Conservation (phyloP, 176 grass and related monocot genomes). For the Cocos nucifera region DNA sequence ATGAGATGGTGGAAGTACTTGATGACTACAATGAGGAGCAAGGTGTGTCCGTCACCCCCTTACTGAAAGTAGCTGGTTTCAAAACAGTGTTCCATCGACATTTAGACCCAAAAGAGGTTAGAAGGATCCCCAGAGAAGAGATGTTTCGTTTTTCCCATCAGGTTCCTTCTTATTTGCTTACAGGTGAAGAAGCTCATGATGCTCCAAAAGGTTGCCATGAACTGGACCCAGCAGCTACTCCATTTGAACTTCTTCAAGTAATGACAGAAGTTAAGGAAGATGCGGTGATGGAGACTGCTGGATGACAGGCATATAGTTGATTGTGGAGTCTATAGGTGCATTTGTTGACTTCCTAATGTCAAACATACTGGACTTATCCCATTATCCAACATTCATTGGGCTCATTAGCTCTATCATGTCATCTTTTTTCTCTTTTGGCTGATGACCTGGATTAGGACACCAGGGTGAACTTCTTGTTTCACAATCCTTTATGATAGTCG, state of each 20-base stretch:
- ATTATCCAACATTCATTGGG: constrained; percentile 11
- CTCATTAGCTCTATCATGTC: constrained; percentile 5
- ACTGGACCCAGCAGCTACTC: constrained; percentile 55
- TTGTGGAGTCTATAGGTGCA: constrained; percentile 2
- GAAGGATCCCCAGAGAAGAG: constrained; percentile 50
- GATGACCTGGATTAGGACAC: constrained; percentile 8
- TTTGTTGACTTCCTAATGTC: constrained; percentile 14
- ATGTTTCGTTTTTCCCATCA: constrained; percentile 73
- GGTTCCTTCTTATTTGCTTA: constrained; percentile 55
- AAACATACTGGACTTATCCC: neutral
- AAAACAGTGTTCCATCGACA: constrained; percentile 49
- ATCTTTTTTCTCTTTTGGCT: constrained; percentile 23
- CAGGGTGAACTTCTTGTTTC: constrained; percentile 2
- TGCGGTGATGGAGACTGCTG: constrained; percentile 10
- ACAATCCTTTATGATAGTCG: too few relatives aligned
- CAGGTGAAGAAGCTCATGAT: constrained; percentile 52
- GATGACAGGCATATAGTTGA: constrained; percentile 9
- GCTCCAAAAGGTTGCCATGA: constrained; percentile 65
- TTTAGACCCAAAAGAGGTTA: constrained; percentile 25
- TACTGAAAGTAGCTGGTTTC: constrained; percentile 63
- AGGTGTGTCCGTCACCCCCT: constrained; percentile 37
- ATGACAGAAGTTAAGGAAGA: constrained; percentile 50
- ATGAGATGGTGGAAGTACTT: constrained; percentile 56
- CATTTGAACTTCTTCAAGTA: constrained; percentile 52
- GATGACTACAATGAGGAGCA: constrained; percentile 35